A percentile compares a stretch with the other conserved stretches of the same genome.
phyloP scores from a whole-genome alignment of 1,284 basidiomycete genomes.

The Malassezia dermatis region DNA sequence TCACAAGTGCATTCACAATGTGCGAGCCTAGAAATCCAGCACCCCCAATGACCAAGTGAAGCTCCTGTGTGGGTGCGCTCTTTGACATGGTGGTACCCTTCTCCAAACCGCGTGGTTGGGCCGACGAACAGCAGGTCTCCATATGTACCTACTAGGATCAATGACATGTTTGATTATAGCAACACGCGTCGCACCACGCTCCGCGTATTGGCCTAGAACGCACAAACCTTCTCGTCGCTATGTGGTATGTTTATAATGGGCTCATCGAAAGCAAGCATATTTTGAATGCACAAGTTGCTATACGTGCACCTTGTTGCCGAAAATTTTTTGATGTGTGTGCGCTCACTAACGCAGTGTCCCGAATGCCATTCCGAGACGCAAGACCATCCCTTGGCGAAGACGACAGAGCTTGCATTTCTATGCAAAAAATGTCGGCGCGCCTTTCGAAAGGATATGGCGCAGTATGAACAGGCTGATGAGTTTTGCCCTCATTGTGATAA shows the following conservation, averaged over 20 bases:
- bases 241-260: slow-evolving; percentile 10
- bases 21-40: slow-evolving; percentile 44
- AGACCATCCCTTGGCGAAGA: slow-evolving; percentile 64
- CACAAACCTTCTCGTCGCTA: not conserved
- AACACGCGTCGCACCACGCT: not conserved
- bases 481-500: slow-evolving; percentile 97
- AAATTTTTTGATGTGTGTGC: slow-evolving; percentile 44
- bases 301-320: slow-evolving; percentile 45
- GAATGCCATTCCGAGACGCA: slow-evolving; percentile 78
- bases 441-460: slow-evolving; percentile 82
- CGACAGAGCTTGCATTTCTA: slow-evolving; percentile 79
- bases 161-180: not conserved
- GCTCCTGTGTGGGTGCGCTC: slow-evolving; percentile 34
- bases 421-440: slow-evolving; percentile 98
- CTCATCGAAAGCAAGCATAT: slow-evolving; percentile 39
- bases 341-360: slow-evolving; percentile 56
- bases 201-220: not conserved
- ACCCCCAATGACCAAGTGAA: slow-evolving; percentile 45
- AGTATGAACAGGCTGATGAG: slow-evolving; percentile 90
- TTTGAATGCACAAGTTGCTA: slow-evolving; percentile 45
- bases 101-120: not conserved
- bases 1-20: slow-evolving; percentile 35
- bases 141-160: not conserved
- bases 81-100: slow-evolving; percentile 27
- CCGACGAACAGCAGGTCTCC: not conserved